Evolutionary conservation across 2,329 filamentous ascomycete species (phyloP).

Genomic region (Sclerotiophoma versabilis): DNA sequence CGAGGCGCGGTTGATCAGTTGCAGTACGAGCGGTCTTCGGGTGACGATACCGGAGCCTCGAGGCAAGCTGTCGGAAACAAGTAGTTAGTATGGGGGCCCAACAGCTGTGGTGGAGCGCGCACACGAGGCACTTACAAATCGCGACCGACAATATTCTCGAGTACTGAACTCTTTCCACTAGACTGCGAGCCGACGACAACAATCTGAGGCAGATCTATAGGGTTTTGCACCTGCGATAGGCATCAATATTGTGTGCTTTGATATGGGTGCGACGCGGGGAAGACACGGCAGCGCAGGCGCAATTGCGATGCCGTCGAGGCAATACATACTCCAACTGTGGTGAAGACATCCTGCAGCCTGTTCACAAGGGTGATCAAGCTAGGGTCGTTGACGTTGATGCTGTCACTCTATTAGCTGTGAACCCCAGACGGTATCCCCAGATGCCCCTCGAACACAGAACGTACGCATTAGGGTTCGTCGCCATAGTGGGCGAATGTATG

Average conservation of each 20-base stretch:
- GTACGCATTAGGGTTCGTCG: conserved; percentile 52
- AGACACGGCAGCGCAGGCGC: conserved; percentile 5
- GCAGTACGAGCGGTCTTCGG: conserved; percentile 91
- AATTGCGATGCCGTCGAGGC: neutral
- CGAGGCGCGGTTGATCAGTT: conserved; percentile 87
- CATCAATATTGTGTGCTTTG: conserved; percentile 40
- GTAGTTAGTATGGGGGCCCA: conserved; percentile 35
- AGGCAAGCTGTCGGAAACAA: conserved; percentile 71
- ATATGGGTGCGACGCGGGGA: conserved; percentile 10
- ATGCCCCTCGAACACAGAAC: conserved; percentile 26
- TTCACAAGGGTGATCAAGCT: conserved; percentile 85
- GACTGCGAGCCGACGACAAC: conserved; percentile 98
- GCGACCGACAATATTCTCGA: conserved; percentile 98
- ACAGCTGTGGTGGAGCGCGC: neutral
- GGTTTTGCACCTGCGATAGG: conserved; percentile 81
- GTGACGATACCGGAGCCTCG: conserved; percentile 98
- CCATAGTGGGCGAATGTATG: conserved; percentile 43
- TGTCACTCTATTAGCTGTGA: conserved; percentile 49
- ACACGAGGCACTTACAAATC: conserved; percentile 79
- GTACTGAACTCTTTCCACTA: conserved; percentile 97
- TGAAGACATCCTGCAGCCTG: conserved; percentile 99
- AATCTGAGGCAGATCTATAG: conserved; percentile 98
- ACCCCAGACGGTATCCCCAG: conserved; percentile 21
- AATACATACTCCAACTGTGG: conserved; percentile 81
- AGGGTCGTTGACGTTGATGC: conserved; percentile 76